phyloP scores from a whole-genome alignment of 2,329 filamentous ascomycete genomes.

The Lecanoromycetidae sp. region DNA sequence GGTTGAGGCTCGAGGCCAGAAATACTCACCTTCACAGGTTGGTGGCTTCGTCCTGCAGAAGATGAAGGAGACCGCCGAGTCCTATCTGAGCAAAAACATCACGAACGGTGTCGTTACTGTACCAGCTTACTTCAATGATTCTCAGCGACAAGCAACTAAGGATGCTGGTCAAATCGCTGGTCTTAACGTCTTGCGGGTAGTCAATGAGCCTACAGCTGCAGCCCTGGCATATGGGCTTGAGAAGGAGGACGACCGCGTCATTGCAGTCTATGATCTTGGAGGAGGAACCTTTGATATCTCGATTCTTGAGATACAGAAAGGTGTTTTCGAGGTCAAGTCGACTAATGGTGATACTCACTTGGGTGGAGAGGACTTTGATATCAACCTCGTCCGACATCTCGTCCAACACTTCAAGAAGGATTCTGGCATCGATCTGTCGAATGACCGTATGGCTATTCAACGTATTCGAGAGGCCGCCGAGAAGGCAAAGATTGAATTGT shows the following conservation, averaged over 20 bases:
- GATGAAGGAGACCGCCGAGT: conserved; percentile 98
- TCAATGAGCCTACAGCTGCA: conserved; percentile 95
- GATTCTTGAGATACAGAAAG: conserved; percentile 90
- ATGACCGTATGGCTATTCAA: conserved; percentile 96
- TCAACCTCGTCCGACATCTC: conserved; percentile 82
- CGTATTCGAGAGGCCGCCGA: conserved; percentile 96
- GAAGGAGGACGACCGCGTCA: conserved; percentile 79
- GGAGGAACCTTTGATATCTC: conserved; percentile 99
- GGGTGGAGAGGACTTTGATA: conserved; percentile 97
- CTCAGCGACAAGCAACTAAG: conserved; percentile 95
- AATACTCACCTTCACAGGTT: conserved; percentile 96
- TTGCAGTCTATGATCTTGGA: conserved; percentile 95
- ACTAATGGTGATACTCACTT: conserved; percentile 98
- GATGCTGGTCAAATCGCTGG: conserved; percentile 93
- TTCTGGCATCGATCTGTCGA: conserved; percentile 75
- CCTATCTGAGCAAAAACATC: conserved; percentile 76
- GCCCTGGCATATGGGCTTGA: conserved; percentile 92
- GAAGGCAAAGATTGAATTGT: conserved; percentile 99
- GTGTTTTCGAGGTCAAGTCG: conserved; percentile 97
- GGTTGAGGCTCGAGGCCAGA: conserved; percentile 85
- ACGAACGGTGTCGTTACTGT: conserved; percentile 97
- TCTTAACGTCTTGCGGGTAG: conserved; percentile 91
- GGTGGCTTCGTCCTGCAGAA: conserved; percentile 93
- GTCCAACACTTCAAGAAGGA: conserved; percentile 96
- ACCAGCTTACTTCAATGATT: conserved; percentile 97